Conservation (phyloP, 2,329 filamentous ascomycete genomes). For the Clonostachys sp. region DNA sequence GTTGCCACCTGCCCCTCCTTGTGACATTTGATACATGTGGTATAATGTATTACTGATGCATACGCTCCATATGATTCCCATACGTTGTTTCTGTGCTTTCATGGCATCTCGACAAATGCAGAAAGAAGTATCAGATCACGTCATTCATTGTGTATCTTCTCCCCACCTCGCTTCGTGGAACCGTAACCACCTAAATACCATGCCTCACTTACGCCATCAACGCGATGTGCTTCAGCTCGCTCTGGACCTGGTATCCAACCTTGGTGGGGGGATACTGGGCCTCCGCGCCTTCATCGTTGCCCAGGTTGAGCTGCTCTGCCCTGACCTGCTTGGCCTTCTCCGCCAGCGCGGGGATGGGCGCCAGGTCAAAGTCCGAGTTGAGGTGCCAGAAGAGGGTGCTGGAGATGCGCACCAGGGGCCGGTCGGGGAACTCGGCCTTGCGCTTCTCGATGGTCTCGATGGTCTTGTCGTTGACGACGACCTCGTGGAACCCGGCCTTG, state of each 20-base stretch:
- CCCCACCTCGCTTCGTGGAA: too few relatives aligned
- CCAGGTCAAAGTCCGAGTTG: constrained; percentile 49
- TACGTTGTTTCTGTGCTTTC: too few relatives aligned
- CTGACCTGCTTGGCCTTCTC: constrained; percentile 38
- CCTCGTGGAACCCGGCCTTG: constrained; percentile 59
- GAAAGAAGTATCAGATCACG: too few relatives aligned
- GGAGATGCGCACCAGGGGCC: constrained; percentile 52
- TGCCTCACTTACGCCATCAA: constrained; percentile 33
- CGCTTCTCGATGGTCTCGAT: constrained; percentile 39
- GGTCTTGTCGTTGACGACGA: constrained; percentile 51
- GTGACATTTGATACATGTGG: too few relatives aligned
- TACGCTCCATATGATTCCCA: too few relatives aligned
- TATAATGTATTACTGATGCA: too few relatives aligned
- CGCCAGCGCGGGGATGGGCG: constrained; percentile 42
- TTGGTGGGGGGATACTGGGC: constrained; percentile 47
- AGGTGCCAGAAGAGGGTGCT: constrained; percentile 60
- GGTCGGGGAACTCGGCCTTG: constrained; percentile 31
- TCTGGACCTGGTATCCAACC: constrained; percentile 54
- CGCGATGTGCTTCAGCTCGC: constrained; percentile 14
- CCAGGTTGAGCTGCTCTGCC: constrained; percentile 39
- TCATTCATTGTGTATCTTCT: too few relatives aligned
- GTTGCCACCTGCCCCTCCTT: too few relatives aligned
- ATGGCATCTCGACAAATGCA: too few relatives aligned
- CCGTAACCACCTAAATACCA: not conserved
- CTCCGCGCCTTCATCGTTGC: constrained; percentile 48